Evolutionary conservation across 1,284 basidiomycete species (phyloP), one percentile per base, ranked within the genome.

Genomic region (Sporisorium graminicola): DNA sequence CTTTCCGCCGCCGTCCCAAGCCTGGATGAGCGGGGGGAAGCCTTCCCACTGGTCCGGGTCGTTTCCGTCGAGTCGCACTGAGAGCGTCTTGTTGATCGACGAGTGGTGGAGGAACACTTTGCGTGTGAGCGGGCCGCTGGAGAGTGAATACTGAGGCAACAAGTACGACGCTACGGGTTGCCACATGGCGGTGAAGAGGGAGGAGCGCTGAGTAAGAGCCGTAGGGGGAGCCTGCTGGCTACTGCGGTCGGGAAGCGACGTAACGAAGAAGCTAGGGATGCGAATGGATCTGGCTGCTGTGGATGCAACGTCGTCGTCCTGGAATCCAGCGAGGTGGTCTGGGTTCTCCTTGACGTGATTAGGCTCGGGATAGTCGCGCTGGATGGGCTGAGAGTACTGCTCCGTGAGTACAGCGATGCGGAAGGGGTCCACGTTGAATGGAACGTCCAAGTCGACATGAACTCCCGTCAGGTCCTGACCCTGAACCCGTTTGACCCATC

Each of bases 221-320:
- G 16, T 24, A 3, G 31, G 5, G 2, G 43, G 4, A 1, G 44
- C 3, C 3, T 20, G 8, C 7, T 43, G 24, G 44, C 46, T 55
- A 14, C 40, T 58, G 13, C 63, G 67, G 35, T 75, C 68, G 6
- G 75, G 63, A 1, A 77, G 55, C 10, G 75, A 77, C 14, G 71
- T 74, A 49, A 70, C 44, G 35, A 77, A 71, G 57, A 77, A 70
- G 64, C 75, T 77, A 9, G 75, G 75, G 43, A 77, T 70, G 52
- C 75, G 66, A 22, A 77, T 58, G 13, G 50, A 51, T 16, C 50
- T 35, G 29, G 26, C 16, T 2, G 70, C 65, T 3, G 50, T 33
- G 1, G 57, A 24, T 8, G 56, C 75, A 5, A 31, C 14, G 24
- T 73, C 66, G 18, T 74, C 66, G 33, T 77, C 47, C n/a, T 62